Base-by-base conservation (phyloP, 306 rosid species). In the Vicia sativa region DNA sequence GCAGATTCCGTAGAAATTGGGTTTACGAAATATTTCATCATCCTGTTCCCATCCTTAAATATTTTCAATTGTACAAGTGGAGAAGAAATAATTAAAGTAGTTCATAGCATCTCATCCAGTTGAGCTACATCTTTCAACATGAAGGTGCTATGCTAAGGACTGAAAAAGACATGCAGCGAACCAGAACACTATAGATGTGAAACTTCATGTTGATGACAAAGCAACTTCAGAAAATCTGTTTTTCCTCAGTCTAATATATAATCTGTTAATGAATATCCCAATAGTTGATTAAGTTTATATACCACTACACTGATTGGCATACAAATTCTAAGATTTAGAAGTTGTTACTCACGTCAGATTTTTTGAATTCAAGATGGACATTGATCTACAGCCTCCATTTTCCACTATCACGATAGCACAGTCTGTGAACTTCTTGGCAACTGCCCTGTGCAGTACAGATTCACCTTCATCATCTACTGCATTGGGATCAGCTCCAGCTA, bases 401-500 rank as follows among this genome's bases (percentile, higher is more conserved):
- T 88, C 99, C 87, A 93, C 78, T 82, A 93, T 79, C 56, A 90
- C 95, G 74, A 93, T 65, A 77, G 99, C 99, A 72, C 99, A 93
- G 80, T 93, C 96, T 3, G 97, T 85, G 76, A 79, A 93, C 81
- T 93, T 90, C 83, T 93, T 93, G 70, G 96, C 67, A 81, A 93
- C 72, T 64, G 99, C 97, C 77, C 96, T 87, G 76, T 93, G 99
- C 65, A 93, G 80, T 52, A 93, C 97, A 68, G 99, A 85, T 84
- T 93, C 97, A 66, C 97, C 97, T 80, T 93, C 99, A 71, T 93
- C 99, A 57, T 93, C 99, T 71, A 93, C 86, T 26, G 91, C 92
- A 62, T 93, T 90, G 43, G 97, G 99, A 81, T 93, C 99, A 16
- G 97, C 96, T 67, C 99, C 99, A 76, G 97, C 99, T 83, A 88